Conservation (phyloP, 2,329 filamentous ascomycete genomes). For the Ophiostoma montium region DNA sequence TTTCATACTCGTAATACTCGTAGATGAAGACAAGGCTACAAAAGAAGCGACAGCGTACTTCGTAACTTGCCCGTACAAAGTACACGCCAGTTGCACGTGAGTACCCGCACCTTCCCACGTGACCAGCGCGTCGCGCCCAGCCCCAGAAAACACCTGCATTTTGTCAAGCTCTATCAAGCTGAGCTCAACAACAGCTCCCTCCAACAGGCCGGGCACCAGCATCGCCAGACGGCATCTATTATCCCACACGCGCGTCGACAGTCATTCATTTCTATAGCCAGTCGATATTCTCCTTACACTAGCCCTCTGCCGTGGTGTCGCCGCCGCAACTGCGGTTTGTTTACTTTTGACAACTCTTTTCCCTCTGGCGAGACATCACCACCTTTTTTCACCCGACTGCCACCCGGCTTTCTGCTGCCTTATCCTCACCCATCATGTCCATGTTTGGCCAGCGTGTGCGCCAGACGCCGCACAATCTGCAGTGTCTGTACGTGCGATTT, state of each 20-base stretch:
- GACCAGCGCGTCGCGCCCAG: not conserved
- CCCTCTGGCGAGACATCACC: not conserved
- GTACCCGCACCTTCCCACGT: not conserved
- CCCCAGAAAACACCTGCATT: not conserved
- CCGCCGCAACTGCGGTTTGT: not conserved
- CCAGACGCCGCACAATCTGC: conserved; percentile 23
- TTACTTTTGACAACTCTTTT: not conserved
- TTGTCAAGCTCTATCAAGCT: conserved; percentile 4
- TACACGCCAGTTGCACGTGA: too few relatives aligned
- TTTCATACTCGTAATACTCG: too few relatives aligned
- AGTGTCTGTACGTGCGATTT: conserved; percentile 19
- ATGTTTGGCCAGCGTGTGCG: conserved; percentile 20
- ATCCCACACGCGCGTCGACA: not conserved
- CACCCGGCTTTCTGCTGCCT: not conserved
- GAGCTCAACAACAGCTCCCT: not conserved
- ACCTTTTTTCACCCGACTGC: not conserved
- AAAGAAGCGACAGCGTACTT: too few relatives aligned
- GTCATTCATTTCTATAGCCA: not conserved
- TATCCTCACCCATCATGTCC: conserved; percentile 8
- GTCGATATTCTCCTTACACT: not conserved
- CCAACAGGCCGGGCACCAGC: not conserved
- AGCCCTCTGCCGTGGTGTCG: not conserved
- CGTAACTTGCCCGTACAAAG: too few relatives aligned
- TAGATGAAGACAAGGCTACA: too few relatives aligned
- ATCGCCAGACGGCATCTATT: not conserved